These are phyloP conservation scores for Suhomyces sp. DNA, from an alignment of 805 yeast species.

Conservation along the genomic window DNA sequence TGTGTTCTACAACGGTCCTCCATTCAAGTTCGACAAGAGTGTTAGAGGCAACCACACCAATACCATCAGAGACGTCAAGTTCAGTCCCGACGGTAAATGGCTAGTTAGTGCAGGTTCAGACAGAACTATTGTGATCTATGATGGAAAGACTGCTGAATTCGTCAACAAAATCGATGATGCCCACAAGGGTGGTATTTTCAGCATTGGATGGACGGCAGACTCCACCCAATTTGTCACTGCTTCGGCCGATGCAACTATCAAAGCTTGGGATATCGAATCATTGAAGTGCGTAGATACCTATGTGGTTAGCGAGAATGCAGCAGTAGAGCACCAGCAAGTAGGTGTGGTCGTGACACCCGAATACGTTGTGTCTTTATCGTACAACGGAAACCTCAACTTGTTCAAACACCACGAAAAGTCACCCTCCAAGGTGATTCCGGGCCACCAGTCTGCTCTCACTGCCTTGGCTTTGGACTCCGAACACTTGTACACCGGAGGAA, in stretches of 20 bases:
- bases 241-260: conserved; percentile 77
- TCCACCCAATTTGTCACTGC: conserved; percentile 64
- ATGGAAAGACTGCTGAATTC: conserved; percentile 83
- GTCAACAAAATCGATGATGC: conserved; percentile 48
- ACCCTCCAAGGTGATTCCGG: conserved; percentile 48
- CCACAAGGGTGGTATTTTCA: conserved; percentile 81
- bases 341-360: conserved; percentile 70
- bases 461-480: conserved; percentile 39
- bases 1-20: conserved; percentile 89
- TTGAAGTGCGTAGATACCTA: conserved; percentile 46
- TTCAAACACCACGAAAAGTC: conserved; percentile 39
- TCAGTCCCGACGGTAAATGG: conserved; percentile 74
- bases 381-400: conserved; percentile 68
- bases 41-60: conserved; percentile 73
- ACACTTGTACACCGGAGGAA: conserved; percentile 61
- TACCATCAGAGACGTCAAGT: conserved; percentile 76
- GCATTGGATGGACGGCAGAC: conserved; percentile 65
- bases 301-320: conserved; percentile 33
- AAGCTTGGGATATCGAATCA: conserved; percentile 54
- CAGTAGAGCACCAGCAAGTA: conserved; percentile 66
- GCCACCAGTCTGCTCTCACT: conserved; percentile 84
- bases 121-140: conserved; percentile 70
- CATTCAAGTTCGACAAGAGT: conserved; percentile 79
- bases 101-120: conserved; percentile 85
- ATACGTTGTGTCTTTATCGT: conserved; percentile 61